These are phyloP conservation scores for Nakazawaea laoshanensis DNA, from an alignment of 805 yeast genomes.

Conservation along the genomic window DNA sequence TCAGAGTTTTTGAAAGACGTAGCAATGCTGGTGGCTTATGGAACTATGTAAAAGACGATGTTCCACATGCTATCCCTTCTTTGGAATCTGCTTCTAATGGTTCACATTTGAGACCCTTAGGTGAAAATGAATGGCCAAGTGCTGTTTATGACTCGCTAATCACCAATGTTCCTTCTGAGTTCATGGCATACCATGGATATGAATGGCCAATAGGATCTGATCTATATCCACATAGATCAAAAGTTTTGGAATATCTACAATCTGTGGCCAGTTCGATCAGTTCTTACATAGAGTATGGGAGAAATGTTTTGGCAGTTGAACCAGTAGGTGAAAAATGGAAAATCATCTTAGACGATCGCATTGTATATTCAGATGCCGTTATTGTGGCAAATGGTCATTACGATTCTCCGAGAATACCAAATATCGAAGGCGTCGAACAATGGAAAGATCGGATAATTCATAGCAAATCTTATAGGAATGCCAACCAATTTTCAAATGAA, in stretches of 20 bases:
- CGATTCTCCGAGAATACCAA: constrained; percentile 29
- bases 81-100: too few relatives aligned
- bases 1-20: constrained; percentile 33
- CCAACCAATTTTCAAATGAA: too few relatives aligned
- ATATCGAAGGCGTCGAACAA: constrained; percentile 22
- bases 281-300: too few relatives aligned
- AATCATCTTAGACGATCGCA: constrained; percentile 21
- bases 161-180: constrained; percentile 20
- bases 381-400: constrained; percentile 37
- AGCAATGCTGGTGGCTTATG: constrained; percentile 34
- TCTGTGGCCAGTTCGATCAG: too few relatives aligned
- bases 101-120: too few relatives aligned
- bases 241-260: too few relatives aligned
- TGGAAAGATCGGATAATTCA: constrained; percentile 16
- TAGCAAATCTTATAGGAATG: too few relatives aligned
- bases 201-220: too few relatives aligned
- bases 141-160: background rate
- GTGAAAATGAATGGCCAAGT: background rate
- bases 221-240: constrained; percentile 17
- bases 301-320: constrained; percentile 31
- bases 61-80: constrained; percentile 15
- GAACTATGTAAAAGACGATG: constrained; percentile 24
- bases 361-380: constrained; percentile 26
- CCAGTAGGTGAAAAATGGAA: constrained; percentile 15
- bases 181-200: too few relatives aligned